Base-by-base conservation (phyloP, 116 monocot genomes). In the Dioscorea cayenensis region DNA sequence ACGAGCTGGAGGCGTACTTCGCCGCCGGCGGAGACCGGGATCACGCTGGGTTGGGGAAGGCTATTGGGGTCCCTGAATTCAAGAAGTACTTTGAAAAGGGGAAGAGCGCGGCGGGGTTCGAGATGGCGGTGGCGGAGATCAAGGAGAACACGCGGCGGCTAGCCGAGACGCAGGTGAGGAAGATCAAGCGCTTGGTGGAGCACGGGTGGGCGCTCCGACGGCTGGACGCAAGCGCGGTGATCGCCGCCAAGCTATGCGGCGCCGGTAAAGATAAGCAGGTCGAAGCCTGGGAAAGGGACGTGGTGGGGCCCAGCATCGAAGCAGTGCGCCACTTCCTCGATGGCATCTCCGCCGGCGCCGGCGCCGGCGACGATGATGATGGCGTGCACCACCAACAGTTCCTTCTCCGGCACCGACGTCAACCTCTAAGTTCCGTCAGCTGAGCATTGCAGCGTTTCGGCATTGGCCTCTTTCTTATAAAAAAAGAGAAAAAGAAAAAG, bases 21-120 rank as follows among this genome's bases (percentile, higher is more conserved):
- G 67, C 27, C 28, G 28, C 19, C 60, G 78, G 36, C 52, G 66
- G 38, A 22, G 1, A 21, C 36, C 60, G 51, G 27, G 67, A 60
- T 55, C 80, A 87, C 62, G 22, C 35, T 9, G 91, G 86, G 38
- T 61, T 84, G 36, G 78, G 71, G 60, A 78, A 78, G 74, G 91
- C 91, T 20, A 91, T 91, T 74, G 91, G 91, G 4, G 91, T 91
- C 51, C 78, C 79, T 20, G 91, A 91, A 80, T 81, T 91, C 51
- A 49, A 71, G 55, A 64, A 61, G 19, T 85, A 73, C 65, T 87
- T 87, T 64, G 36, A 63, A 65, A 14, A 58, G 3, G 19, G 49
- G 63, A 63, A 64, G 66, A 22, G 2, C 49, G 69, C 20, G 25
- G 60, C 9, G 13, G 73, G 22, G 37, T 72, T 75, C 55, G 64